These are phyloP conservation scores for Trichoderma gracile DNA, from an alignment of 2,329 filamentous ascomycete genomes.

Conservation along the genomic window DNA sequence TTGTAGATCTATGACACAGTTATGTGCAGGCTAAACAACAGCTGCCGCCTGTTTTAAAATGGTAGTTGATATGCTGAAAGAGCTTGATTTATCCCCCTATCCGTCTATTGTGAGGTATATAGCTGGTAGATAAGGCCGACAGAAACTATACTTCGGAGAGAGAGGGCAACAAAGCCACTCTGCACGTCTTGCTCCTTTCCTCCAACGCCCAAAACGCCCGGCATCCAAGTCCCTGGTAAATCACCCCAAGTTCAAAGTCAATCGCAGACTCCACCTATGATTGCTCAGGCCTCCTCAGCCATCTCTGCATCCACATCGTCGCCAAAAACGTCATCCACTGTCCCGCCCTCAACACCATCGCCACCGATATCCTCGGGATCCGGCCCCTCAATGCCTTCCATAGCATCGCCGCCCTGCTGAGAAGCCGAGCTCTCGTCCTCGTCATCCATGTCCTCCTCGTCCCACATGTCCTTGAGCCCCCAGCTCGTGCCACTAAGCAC, in stretches of 20 bases:
- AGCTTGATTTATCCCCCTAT: neutral
- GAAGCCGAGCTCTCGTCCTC: conserved; percentile 44
- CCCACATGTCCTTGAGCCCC: conserved; percentile 63
- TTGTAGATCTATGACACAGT: too few relatives aligned
- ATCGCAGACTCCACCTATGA: neutral
- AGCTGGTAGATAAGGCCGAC: neutral
- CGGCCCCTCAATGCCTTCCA: conserved; percentile 50
- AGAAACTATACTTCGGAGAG: neutral
- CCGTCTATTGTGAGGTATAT: neutral
- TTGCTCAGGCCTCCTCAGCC: conserved; percentile 43
- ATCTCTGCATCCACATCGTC: conserved; percentile 59
- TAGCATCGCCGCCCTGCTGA: conserved; percentile 47
- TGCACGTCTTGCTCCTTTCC: neutral
- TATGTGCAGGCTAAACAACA: too few relatives aligned
- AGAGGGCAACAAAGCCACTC: neutral
- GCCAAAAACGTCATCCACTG: conserved; percentile 57
- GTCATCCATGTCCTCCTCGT: conserved; percentile 47
- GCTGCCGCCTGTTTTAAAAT: neutral
- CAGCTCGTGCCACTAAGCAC: conserved; percentile 66
- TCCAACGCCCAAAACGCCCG: conserved; percentile 26
- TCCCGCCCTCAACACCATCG: conserved; percentile 52
- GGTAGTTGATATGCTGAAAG: neutral
- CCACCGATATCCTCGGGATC: conserved; percentile 47
- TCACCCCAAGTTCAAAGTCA: neutral
- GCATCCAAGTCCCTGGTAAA: neutral